Evolutionary conservation across 1,284 basidiomycete species (phyloP).

Genomic region (Puccinia hordei): DNA sequence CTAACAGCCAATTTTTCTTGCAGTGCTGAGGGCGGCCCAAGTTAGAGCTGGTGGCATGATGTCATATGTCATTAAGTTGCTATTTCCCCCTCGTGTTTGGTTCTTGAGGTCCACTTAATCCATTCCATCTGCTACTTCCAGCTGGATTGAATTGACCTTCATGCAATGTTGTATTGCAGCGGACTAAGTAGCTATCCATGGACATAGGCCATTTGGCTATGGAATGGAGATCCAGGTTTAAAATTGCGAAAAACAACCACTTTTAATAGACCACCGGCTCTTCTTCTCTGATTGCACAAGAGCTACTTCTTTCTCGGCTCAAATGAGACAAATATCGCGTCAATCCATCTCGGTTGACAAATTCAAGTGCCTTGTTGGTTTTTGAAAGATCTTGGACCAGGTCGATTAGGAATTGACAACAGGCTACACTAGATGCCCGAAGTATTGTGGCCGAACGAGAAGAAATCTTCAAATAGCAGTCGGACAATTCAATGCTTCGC

Average conservation of each 20-base stretch:
- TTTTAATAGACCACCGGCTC: not conserved
- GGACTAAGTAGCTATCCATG: too few species aligned
- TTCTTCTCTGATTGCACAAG: conserved; percentile 7
- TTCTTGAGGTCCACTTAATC: too few species aligned
- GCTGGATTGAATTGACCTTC: too few species aligned
- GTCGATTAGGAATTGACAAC: conserved; percentile 31
- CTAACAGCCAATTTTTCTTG: too few species aligned
- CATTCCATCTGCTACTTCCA: too few species aligned
- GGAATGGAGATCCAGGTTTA: not conserved
- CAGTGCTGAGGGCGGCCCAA: too few species aligned
- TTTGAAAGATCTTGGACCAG: not conserved
- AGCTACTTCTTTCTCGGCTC: conserved; percentile 18
- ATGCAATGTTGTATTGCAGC: too few species aligned
- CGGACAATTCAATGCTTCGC: not conserved
- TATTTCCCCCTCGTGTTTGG: too few species aligned
- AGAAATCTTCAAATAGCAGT: conserved; percentile 22
- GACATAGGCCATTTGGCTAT: not conserved
- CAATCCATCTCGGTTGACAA: not conserved
- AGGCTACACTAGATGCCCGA: conserved; percentile 39
- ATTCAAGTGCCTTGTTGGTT: not conserved
- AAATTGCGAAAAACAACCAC: not conserved
- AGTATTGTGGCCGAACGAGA: conserved; percentile 37
- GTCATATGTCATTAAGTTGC: too few species aligned
- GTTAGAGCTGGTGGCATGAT: too few species aligned
- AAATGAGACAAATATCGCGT: conserved; percentile 13